A percentile compares a stretch with the other conserved stretches of the same genome.
Conservation (phyloP, 2,329 filamentous ascomycete species). For the Neofusicoccum umdonicola region DNA sequence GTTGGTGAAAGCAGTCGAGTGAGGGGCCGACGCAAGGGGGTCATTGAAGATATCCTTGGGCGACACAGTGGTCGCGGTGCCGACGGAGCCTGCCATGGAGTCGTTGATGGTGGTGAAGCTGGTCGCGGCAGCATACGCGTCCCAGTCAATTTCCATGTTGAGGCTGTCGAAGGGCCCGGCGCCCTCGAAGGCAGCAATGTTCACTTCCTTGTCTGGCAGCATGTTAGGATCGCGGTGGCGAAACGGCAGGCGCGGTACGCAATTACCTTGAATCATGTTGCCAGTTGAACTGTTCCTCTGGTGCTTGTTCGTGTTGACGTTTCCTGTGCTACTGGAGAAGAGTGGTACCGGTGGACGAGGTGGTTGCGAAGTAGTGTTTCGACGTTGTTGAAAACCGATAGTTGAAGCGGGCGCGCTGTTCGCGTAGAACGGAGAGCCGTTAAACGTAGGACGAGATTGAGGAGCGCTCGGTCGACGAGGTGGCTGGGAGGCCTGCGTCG, state of each 20-base stretch:
- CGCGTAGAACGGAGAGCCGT: conserved; percentile 64
- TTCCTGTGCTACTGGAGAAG: conserved; percentile 60
- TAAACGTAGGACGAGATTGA: conserved; percentile 59
- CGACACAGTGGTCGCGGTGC: conserved; percentile 64
- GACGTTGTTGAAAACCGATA: conserved; percentile 50
- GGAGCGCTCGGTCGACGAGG: conserved; percentile 54
- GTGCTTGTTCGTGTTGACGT: conserved; percentile 39
- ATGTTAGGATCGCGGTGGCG: not conserved
- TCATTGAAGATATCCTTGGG: conserved; percentile 77
- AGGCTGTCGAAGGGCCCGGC: not conserved
- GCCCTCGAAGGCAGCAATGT: conserved; percentile 13
- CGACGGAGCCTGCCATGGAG: conserved; percentile 24
- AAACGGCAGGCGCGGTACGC: not conserved
- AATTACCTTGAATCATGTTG: conserved; percentile 36
- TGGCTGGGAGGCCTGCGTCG: conserved; percentile 41
- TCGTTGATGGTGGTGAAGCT: conserved; percentile 48
- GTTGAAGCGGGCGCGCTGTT: conserved; percentile 64
- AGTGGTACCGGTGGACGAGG: conserved; percentile 69
- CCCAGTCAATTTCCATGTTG: conserved; percentile 25
- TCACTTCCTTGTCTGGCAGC: conserved; percentile 8
- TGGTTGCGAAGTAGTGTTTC: conserved; percentile 49
- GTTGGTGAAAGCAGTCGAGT: conserved; percentile 77
- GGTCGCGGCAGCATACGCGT: conserved; percentile 18
- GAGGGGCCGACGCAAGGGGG: conserved; percentile 71
- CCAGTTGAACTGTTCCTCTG: conserved; percentile 23